Evolutionary conservation across 2,329 filamentous ascomycete genomes (phyloP).

Genomic region (Metarhizium sp.): DNA sequence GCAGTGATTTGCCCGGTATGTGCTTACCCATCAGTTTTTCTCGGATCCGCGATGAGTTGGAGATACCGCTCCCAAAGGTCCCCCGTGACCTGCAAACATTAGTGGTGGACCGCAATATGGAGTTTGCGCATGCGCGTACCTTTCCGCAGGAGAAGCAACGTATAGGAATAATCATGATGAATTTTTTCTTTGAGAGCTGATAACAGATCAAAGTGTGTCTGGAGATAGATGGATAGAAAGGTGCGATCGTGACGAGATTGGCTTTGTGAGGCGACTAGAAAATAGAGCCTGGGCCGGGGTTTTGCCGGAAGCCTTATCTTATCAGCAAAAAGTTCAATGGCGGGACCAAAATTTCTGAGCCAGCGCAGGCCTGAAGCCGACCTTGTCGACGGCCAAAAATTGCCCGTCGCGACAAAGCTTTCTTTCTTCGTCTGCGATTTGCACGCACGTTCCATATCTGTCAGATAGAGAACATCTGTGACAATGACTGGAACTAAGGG

Average conservation of each 20-base stretch:
- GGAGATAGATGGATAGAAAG: background rate
- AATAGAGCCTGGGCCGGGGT: slow-evolving; percentile 12
- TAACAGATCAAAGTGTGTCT: background rate
- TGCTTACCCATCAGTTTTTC: slow-evolving; percentile 60
- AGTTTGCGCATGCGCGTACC: slow-evolving; percentile 40
- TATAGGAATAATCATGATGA: slow-evolving; percentile 93
- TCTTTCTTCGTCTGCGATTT: background rate
- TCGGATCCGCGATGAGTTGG: slow-evolving; percentile 67
- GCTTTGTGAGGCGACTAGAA: background rate
- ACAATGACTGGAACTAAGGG: slow-evolving; percentile 26
- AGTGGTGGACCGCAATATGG: slow-evolving; percentile 14
- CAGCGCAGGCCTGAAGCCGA: background rate
- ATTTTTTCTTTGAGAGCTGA: background rate
- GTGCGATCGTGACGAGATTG: slow-evolving; percentile 3
- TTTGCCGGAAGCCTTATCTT: slow-evolving; percentile 29
- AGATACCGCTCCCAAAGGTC: slow-evolving; percentile 97
- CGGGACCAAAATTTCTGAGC: slow-evolving; percentile 30
- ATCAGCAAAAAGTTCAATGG: slow-evolving; percentile 31
- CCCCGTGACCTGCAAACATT: slow-evolving; percentile 66
- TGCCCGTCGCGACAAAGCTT: slow-evolving; percentile 5
- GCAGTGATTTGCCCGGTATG: background rate
- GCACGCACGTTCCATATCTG: slow-evolving; percentile 9
- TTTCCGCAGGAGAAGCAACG: slow-evolving; percentile 99
- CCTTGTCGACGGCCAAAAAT: slow-evolving; percentile 3
- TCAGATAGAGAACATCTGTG: slow-evolving; percentile 4